Evolutionary conservation across 2,329 filamentous ascomycete genomes (phyloP), one percentile per base, ranked within the genome.

Genomic region (Fonsecaea multimorphosa): DNA sequence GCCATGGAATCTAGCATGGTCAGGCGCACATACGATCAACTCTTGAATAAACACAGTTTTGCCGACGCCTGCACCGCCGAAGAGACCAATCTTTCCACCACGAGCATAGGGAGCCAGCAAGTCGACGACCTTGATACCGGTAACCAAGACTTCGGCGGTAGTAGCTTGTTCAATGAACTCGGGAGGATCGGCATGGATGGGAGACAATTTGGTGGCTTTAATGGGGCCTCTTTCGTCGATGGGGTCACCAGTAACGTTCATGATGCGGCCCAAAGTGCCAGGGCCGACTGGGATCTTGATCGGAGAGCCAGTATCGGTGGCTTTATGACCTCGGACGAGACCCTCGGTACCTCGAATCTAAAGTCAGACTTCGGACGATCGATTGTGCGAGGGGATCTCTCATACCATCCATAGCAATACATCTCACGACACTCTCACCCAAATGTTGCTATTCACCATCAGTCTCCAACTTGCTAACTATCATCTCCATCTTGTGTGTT

Each of bases 41-140:
- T 99, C 95, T 89, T 99, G 95, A 83, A 99, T 99, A 88, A 98
- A 99, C 81, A 99, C 95, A 82, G 95, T 99, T 91, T 99, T 99
- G 84, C 95, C 95, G 87, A 99, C 95, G 96, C 95, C 95, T 78
- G 95, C 95, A 94, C 95, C 95, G 85, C 95, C 95, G 86, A 99
- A 99, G 76, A 99, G 93, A 92, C 95, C 95, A 88, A 99, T 99
- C 91, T 99, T 99, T 89, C 95, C 95, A 92, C 95, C 95, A 96
- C 95, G 95, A 81, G 95, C 95, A 84, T 99, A 99, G 78, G 95
- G 95, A 77, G 95, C 95, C 78, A 99, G 89, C 74, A 99, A 88
- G 83, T 99, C 95, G 85, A 99, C 95, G 82, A 99, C 95, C 91
- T 99, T 99, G 89, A 99, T 99, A 90, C 95, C 95, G 75, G 95